These are phyloP conservation scores for Sergeia podlipaevii DNA, from an alignment of 208 protist genomes.

Conservation along the genomic window DNA sequence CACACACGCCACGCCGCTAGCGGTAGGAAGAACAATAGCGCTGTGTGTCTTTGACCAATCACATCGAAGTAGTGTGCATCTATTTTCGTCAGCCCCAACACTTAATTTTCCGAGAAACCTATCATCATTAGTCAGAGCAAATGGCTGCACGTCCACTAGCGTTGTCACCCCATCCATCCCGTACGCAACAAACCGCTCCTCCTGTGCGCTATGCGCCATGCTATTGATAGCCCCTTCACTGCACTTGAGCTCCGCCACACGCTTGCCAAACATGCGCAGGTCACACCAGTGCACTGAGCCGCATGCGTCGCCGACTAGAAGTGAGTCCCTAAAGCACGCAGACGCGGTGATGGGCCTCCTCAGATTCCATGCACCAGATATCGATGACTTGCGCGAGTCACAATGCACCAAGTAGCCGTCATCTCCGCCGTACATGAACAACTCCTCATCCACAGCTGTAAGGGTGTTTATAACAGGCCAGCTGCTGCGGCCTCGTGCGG, in stretches of 20 bases:
- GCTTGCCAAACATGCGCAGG: constrained; percentile 23
- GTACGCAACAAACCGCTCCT: constrained; percentile 35
- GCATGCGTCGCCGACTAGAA: constrained; percentile 68
- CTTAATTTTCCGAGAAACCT: constrained; percentile 30
- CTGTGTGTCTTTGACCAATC: constrained; percentile 17
- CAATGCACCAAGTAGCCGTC: constrained; percentile 65
- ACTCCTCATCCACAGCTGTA: constrained; percentile 7
- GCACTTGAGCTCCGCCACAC: constrained; percentile 32
- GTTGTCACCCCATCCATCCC: constrained; percentile 39
- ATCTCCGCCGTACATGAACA: constrained; percentile 60
- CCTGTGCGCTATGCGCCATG: constrained; percentile 10
- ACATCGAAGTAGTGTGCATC: constrained; percentile 35
- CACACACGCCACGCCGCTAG: constrained; percentile 7
- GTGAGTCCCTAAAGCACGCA: constrained; percentile 25
- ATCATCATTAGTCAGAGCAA: constrained; percentile 48
- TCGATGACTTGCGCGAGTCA: constrained; percentile 21
- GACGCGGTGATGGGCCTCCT: constrained; percentile 54
- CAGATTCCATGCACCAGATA: too few relatives aligned
- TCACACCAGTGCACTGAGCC: constrained; percentile 70
- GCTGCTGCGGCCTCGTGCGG: constrained; percentile 25
- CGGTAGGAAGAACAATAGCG: constrained; percentile 22
- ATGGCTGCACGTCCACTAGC: constrained; percentile 64
- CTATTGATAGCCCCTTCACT: constrained; percentile 26
- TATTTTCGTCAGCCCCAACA: constrained; percentile 26
- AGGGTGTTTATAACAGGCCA: constrained; percentile 85